phyloP scores from a whole-genome alignment of 257 asterid genomes.

The Salvia splendens region DNA sequence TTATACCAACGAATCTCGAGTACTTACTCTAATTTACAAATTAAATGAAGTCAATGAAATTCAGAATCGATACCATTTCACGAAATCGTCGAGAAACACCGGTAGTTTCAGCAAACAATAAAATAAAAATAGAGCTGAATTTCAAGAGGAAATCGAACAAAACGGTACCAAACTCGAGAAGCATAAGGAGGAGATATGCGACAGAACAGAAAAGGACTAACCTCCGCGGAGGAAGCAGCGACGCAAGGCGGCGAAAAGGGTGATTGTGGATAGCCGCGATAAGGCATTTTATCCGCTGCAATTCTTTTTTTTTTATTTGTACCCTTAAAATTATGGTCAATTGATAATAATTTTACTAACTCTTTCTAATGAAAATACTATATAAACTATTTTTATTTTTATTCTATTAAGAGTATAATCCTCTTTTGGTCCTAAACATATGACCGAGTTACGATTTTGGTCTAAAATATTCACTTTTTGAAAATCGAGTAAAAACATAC shows the following conservation, averaged over 20 bases:
- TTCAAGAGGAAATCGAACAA: not conserved
- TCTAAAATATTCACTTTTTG: too few species aligned
- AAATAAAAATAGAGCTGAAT: not conserved
- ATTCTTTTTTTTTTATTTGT: not conserved
- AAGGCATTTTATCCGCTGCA: not conserved
- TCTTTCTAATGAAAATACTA: too few species aligned
- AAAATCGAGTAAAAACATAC: too few species aligned
- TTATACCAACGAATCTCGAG: not conserved
- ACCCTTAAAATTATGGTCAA: too few species aligned
- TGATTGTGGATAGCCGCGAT: constrained; percentile 17
- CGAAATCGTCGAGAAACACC: not conserved
- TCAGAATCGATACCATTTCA: constrained; percentile 4
- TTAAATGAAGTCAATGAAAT: not conserved
- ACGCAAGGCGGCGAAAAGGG: not conserved
- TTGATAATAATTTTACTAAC: too few species aligned
- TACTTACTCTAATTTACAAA: not conserved
- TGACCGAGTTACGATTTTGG: too few species aligned
- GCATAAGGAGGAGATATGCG: not conserved
- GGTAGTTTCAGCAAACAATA: not conserved
- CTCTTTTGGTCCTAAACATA: too few species aligned
- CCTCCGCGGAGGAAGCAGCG: constrained; percentile 28
- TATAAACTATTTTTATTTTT: too few species aligned
- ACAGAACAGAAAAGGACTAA: constrained; percentile 6
- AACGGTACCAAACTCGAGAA: not conserved
- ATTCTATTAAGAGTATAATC: too few species aligned